phyloP scores from a whole-genome alignment of 495 filamentous ascomycete species.

The Trichoderma gamsii region DNA sequence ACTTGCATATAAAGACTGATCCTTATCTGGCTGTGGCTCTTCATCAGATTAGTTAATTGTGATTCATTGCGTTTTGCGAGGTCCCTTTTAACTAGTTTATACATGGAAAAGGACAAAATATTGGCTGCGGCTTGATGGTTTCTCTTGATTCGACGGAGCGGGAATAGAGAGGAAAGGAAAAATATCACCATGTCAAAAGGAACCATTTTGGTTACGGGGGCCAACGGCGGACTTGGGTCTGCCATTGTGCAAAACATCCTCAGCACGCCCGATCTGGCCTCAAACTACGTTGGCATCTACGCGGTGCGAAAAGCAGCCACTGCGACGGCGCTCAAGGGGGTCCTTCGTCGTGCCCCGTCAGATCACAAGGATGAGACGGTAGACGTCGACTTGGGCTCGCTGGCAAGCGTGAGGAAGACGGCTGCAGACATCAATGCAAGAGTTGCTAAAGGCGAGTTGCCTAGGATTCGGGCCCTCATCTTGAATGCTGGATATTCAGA shows the following conservation, averaged over 20 bases:
- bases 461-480: slow-evolving; percentile 40
- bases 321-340: slow-evolving; percentile 23
- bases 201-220: slow-evolving; percentile 52
- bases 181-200: slow-evolving; percentile 19
- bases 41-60: no score
- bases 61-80: no score
- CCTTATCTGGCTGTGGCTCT: no score
- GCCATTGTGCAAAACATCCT: slow-evolving; percentile 43
- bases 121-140: no score
- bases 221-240: slow-evolving; percentile 43
- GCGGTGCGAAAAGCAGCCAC: slow-evolving; percentile 37
- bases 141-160: neutral
- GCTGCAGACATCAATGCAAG: slow-evolving; percentile 32
- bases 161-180: neutral
- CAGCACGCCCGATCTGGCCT: slow-evolving; percentile 29
- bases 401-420: slow-evolving; percentile 35
- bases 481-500: slow-evolving; percentile 40
- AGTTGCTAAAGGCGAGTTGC: slow-evolving; percentile 32
- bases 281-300: slow-evolving; percentile 35
- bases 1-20: no score
- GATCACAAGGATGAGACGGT: slow-evolving; percentile 30
- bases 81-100: no score
- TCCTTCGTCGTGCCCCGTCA: slow-evolving; percentile 27
- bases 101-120: no score
- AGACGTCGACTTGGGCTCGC: slow-evolving; percentile 36